These are phyloP conservation scores for Malassezia brasiliensis DNA, from an alignment of 1,284 basidiomycete genomes.

Conservation along the genomic window DNA sequence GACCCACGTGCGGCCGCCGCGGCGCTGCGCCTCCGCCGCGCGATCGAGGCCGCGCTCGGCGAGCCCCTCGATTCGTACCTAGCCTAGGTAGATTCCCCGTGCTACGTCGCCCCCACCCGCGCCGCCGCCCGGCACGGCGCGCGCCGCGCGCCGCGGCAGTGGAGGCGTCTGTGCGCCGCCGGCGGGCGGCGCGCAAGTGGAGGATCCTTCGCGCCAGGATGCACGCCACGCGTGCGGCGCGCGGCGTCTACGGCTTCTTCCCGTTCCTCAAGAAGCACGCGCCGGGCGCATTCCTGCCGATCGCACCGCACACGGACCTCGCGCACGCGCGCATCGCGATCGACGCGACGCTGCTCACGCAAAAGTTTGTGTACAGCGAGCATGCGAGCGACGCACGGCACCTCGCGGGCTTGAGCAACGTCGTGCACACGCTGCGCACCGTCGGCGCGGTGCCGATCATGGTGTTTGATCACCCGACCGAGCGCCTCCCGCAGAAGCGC, in stretches of 20 bases:
- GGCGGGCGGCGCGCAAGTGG: too few species aligned
- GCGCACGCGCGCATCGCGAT: conserved; percentile 13
- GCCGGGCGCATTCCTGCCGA: background rate
- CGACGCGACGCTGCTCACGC: conserved; percentile 15
- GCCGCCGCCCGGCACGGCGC: too few species aligned
- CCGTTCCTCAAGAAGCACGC: conserved; percentile 2
- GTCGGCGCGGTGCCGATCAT: conserved; percentile 5
- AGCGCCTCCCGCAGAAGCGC: conserved; percentile 9
- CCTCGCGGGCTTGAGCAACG: background rate
- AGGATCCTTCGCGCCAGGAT: background rate
- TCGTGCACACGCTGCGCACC: background rate
- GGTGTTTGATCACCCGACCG: conserved; percentile 14
- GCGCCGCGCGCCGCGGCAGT: too few species aligned
- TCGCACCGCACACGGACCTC: background rate
- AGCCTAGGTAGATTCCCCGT: conserved; percentile 5
- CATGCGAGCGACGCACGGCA: background rate
- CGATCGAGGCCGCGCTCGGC: conserved; percentile 50
- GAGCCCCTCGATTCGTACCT: conserved; percentile 50
- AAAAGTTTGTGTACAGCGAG: conserved; percentile 9
- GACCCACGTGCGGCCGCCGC: conserved; percentile 49
- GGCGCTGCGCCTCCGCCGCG: conserved; percentile 49
- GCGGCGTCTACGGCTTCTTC: conserved; percentile 10
- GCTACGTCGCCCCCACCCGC: too few species aligned
- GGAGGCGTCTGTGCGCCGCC: too few species aligned
- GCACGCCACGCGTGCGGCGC: background rate